Evolutionary conservation across 495 filamentous ascomycete genomes (phyloP).

Genomic region (Penicillium bovifimosum): DNA sequence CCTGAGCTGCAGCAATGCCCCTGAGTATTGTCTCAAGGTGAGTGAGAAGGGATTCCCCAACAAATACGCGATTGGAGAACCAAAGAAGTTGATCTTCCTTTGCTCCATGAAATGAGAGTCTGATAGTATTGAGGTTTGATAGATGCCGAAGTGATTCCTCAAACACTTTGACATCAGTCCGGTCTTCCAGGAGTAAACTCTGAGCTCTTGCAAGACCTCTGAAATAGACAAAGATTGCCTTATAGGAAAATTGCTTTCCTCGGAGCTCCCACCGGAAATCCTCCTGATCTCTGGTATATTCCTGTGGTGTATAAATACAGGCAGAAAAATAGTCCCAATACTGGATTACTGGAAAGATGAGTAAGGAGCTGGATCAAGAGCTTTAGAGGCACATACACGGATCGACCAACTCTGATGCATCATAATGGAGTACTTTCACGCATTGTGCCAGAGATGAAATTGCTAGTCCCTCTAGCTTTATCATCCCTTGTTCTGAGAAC

Average conservation of each 20-base stretch:
- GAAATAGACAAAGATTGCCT: slow-evolving; percentile 1
- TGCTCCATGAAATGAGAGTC: neutral
- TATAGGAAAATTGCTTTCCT: slow-evolving; percentile 6
- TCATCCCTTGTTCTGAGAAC: slow-evolving; percentile 1
- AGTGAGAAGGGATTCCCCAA: neutral
- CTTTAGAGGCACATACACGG: neutral
- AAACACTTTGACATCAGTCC: neutral
- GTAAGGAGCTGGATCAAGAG: neutral
- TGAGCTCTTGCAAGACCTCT: neutral
- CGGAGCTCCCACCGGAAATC: slow-evolving; percentile 2
- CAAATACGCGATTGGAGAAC: slow-evolving; percentile 1
- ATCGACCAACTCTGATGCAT: slow-evolving; percentile 4
- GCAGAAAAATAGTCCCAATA: slow-evolving; percentile 6
- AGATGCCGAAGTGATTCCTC: neutral
- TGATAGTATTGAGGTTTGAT: neutral
- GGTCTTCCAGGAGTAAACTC: neutral
- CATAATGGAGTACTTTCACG: slow-evolving; percentile 4
- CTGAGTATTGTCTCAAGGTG: neutral
- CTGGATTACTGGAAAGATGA: slow-evolving; percentile 2
- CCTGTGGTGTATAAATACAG: slow-evolving; percentile 3
- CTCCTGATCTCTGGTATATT: slow-evolving; percentile 3
- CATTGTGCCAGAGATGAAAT: neutral
- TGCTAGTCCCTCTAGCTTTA: neutral
- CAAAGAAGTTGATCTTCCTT: slow-evolving; percentile 7
- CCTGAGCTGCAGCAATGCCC: neutral